phyloP scores from a whole-genome alignment of 208 protist genomes.

The Phytomonas francai region DNA sequence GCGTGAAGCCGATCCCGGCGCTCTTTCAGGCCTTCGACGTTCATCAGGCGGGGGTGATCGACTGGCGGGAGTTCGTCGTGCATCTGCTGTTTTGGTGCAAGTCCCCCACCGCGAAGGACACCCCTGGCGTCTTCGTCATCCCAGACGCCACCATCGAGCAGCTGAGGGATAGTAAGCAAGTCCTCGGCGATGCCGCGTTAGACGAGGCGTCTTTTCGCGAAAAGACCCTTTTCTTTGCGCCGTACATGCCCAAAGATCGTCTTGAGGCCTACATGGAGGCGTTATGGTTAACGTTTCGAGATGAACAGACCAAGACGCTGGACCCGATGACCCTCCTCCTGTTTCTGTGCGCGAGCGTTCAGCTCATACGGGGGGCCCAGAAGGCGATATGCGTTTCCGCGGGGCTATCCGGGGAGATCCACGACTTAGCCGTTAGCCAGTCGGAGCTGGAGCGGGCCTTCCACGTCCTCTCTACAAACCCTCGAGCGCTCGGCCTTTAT shows the following conservation, averaged over 20 bases:
- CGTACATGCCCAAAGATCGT: conserved; percentile 29
- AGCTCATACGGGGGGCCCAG: conserved; percentile 75
- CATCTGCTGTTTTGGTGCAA: conserved; percentile 82
- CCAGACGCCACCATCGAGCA: conserved; percentile 46
- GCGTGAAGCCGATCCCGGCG: conserved; percentile 21
- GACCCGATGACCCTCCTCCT: conserved; percentile 45
- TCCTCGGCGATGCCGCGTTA: conserved; percentile 30
- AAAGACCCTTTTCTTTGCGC: conserved; percentile 57
- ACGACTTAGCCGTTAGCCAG: conserved; percentile 15
- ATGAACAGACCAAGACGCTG: conserved; percentile 22
- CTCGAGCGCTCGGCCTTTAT: conserved; percentile 29
- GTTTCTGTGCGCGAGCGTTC: conserved; percentile 70
- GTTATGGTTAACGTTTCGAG: conserved; percentile 70
- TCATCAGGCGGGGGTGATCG: conserved; percentile 43
- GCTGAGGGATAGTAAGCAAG: conserved; percentile 30
- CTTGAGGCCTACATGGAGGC: conserved; percentile 47
- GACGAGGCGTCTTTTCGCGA: conserved; percentile 44
- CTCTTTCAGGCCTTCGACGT: conserved; percentile 69
- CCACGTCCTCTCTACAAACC: conserved; percentile 61
- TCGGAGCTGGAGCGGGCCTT: conserved; percentile 31
- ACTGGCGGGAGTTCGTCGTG: conserved; percentile 80
- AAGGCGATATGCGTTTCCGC: conserved; percentile 76
- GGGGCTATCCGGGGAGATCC: conserved; percentile 7
- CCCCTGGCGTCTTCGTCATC: conserved; percentile 11
- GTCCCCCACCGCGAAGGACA: conserved; percentile 13